A percentile compares a stretch with the other conserved stretches of the same genome.
These are phyloP conservation scores for Fusarium globosum DNA, from an alignment of 2,329 filamentous ascomycete genomes.

Conservation along the genomic window DNA sequence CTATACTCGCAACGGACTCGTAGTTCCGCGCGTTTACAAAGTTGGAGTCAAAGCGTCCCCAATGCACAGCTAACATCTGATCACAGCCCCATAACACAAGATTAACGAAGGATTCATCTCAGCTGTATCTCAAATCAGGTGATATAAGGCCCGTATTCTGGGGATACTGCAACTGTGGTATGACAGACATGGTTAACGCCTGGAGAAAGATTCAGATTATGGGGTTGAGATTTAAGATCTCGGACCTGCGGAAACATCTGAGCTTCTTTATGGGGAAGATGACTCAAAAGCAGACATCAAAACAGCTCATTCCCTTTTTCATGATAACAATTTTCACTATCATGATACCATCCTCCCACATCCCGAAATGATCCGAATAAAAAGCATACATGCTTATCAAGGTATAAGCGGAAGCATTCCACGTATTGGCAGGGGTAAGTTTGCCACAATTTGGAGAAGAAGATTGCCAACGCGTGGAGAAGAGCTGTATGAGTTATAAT, in stretches of 20 bases:
- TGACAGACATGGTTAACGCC: not conserved
- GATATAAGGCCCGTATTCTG: constrained; percentile 4
- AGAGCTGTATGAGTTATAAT: not conserved
- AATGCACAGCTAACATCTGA: not conserved
- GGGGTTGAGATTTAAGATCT: not conserved
- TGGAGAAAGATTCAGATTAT: not conserved
- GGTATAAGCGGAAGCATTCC: constrained; percentile 4
- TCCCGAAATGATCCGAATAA: constrained; percentile 29
- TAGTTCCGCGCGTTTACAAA: not conserved
- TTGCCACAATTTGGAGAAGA: constrained; percentile 15
- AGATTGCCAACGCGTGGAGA: constrained; percentile 2
- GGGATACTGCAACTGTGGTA: constrained; percentile 14
- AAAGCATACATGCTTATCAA: not conserved
- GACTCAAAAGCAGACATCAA: not conserved
- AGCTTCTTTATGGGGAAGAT: not conserved
- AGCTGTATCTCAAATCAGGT: constrained; percentile 16
- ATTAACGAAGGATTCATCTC: constrained; percentile 25
- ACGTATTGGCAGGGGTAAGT: not conserved
- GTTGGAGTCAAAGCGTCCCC: not conserved
- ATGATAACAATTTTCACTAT: not conserved
- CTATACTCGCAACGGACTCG: not conserved
- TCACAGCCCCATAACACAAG: constrained; percentile 23
- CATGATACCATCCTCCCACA: not conserved
- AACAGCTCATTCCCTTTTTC: not conserved
- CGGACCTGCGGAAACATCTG: not conserved